Percentiles rank a stretch among this genome's conserved stretches.
phyloP scores from a whole-genome alignment of 306 rosid species.

The Heteromeles arbutifolia region DNA sequence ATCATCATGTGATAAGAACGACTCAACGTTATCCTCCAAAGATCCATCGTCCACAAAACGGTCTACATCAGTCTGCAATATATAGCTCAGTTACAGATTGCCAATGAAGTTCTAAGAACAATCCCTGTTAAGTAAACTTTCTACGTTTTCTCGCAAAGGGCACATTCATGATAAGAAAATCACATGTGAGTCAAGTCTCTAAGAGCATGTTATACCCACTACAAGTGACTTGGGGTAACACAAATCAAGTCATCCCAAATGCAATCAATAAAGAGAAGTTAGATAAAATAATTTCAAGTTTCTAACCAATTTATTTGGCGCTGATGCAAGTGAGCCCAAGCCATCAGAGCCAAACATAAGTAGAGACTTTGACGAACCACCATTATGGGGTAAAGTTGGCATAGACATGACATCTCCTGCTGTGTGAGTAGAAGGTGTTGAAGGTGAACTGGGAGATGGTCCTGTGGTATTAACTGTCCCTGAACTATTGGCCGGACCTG shows the following conservation, averaged over 20 bases:
- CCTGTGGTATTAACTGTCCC: conserved; percentile 62
- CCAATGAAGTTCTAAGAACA: conserved; percentile 8
- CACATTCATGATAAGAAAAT: not conserved
- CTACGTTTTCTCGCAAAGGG: not conserved
- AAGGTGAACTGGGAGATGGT: conserved; percentile 50
- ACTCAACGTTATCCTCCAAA: conserved; percentile 49
- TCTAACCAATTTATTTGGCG: conserved; percentile 56
- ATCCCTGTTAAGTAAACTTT: not conserved
- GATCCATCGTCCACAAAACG: conserved; percentile 51
- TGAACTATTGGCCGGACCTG: conserved; percentile 56
- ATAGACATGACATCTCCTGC: conserved; percentile 39
- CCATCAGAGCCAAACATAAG: conserved; percentile 45
- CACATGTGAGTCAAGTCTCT: not conserved
- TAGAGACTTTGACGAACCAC: conserved; percentile 44
- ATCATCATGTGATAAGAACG: conserved; percentile 44
- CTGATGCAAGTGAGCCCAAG: conserved; percentile 43
- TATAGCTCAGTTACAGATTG: conserved; percentile 9
- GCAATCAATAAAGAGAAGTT: not conserved
- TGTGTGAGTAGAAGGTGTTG: conserved; percentile 52
- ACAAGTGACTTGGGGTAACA: not conserved
- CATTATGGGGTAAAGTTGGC: conserved; percentile 46
- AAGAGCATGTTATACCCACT: not conserved
- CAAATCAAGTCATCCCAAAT: not conserved
- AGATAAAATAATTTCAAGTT: not conserved
- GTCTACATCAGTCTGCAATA: conserved; percentile 49